Evolutionary conservation across 2,329 filamentous ascomycete species (phyloP), one percentile per base, ranked within the genome.

Genomic region (Ploettnerulaceae sp.): DNA sequence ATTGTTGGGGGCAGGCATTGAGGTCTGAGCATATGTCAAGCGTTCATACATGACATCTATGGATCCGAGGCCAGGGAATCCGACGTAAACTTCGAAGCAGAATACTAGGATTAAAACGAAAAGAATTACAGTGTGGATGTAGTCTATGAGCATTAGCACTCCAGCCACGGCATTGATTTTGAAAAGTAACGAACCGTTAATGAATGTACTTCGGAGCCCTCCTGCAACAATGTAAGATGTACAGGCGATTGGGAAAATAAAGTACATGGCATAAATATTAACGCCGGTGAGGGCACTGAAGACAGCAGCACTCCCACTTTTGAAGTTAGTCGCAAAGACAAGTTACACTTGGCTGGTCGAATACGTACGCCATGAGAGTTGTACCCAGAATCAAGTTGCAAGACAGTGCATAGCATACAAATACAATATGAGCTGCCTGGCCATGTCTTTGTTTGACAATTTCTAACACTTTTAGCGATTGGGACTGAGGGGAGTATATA

Each of bases 51-150:
- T 22, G 6, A 14, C 40, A n/a, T n/a, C 29, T 32, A 44, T 35
- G 7, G 48, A 46, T 8, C 48, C 51, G 20, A 51, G 26, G 15
- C 32, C 18, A 6, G 37, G n/a, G 25, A 25, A 45, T 11, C 26
- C 37, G 1, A 45, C 41, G 28, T 45, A 48, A 2, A 36, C 40
- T 22, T 25, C 26, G 43, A 53, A 51, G 17, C 35, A 37, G 32
- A 47, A 46, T n/a, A 35, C 31, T 7, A 51, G 26, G 12, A 53
- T 48, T 20, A 47, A 37, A 14, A 51, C 28, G 12, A 48, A 41
- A n/a, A 53, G 17, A 20, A 51, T 42, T 9, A 48, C 32, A 15
- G 48, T 51, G 14, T 50, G 47, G 3, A 38, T 15, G 20, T 39
- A 49, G 18, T 45, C 42, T 8, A 33, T 45, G 3, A 45, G 25